Evolutionary conservation across 2,329 filamentous ascomycete genomes (phyloP).

Genomic region (Colletotrichum sp.): DNA sequence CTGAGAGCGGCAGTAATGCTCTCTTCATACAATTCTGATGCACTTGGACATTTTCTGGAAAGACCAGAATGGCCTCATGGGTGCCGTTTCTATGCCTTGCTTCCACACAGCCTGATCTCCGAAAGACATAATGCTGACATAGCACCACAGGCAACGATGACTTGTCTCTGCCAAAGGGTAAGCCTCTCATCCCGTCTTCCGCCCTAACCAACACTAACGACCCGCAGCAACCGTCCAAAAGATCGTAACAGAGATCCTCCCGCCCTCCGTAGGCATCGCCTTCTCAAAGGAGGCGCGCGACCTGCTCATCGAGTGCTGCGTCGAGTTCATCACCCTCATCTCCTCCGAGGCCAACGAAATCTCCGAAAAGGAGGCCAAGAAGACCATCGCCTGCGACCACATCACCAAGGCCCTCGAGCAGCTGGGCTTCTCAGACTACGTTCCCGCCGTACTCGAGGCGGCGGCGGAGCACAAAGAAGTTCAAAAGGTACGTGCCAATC

Average conservation of each 20-base stretch:
- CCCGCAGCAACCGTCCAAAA: slow-evolving; percentile 71
- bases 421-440: slow-evolving; percentile 91
- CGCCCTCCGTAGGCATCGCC: slow-evolving; percentile 74
- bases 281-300: slow-evolving; percentile 97
- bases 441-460: slow-evolving; percentile 84
- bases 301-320: slow-evolving; percentile 95
- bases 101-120: background rate
- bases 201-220: background rate
- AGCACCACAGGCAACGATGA: slow-evolving; percentile 63
- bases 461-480: slow-evolving; percentile 92
- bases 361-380: slow-evolving; percentile 97
- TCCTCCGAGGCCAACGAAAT: slow-evolving; percentile 99
- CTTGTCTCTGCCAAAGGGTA: slow-evolving; percentile 69
- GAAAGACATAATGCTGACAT: slow-evolving; percentile 34
- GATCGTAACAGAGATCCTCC: slow-evolving; percentile 94
- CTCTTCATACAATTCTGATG: background rate
- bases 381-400: slow-evolving; percentile 98
- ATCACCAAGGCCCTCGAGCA: slow-evolving; percentile 94
- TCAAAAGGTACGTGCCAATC: slow-evolving; percentile 71
- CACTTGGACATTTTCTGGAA: background rate
- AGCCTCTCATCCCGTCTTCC: slow-evolving; percentile 15
- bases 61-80: background rate
- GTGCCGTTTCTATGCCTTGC: background rate
- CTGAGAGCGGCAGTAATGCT: background rate
- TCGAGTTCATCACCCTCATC: slow-evolving; percentile 98